Evolutionary conservation across 306 rosid species (phyloP).

Genomic region (Malus sylvestris): DNA sequence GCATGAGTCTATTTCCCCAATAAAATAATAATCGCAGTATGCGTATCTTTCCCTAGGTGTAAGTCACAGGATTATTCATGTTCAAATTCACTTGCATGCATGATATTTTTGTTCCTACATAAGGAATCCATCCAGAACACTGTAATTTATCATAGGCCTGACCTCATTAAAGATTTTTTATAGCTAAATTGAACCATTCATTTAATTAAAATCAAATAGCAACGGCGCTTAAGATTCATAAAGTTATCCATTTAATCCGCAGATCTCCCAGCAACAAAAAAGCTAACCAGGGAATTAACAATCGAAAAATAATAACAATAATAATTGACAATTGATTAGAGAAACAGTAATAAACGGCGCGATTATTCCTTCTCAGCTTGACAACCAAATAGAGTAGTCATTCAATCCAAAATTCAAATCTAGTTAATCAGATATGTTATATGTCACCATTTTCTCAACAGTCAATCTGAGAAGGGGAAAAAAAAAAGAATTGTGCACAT

Average conservation of each 20-base stretch:
- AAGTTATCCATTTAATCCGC: not conserved
- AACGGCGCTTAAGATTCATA: not conserved
- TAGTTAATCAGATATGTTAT: not conserved
- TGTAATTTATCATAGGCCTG: not conserved
- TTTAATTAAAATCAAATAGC: not conserved
- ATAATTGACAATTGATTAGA: not conserved
- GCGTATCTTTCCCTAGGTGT: not conserved
- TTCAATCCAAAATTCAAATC: not conserved
- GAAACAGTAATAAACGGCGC: not conserved
- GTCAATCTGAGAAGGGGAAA: not conserved
- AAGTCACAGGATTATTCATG: not conserved
- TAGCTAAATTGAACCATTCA: not conserved
- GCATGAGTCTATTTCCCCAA: not conserved
- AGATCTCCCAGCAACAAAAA: not conserved
- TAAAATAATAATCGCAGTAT: not conserved
- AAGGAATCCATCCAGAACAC: not conserved
- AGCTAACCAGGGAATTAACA: not conserved
- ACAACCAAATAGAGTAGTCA: not conserved
- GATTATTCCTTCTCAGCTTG: not conserved
- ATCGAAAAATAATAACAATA: not conserved
- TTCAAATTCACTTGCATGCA: not conserved
- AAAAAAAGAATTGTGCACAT: too few relatives aligned
- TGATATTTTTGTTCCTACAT: not conserved
- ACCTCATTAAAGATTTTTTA: not conserved
- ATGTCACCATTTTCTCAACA: not conserved